phyloP scores from a whole-genome alignment of 352 stramenopile species.

The Thalassiosira exigua region DNA sequence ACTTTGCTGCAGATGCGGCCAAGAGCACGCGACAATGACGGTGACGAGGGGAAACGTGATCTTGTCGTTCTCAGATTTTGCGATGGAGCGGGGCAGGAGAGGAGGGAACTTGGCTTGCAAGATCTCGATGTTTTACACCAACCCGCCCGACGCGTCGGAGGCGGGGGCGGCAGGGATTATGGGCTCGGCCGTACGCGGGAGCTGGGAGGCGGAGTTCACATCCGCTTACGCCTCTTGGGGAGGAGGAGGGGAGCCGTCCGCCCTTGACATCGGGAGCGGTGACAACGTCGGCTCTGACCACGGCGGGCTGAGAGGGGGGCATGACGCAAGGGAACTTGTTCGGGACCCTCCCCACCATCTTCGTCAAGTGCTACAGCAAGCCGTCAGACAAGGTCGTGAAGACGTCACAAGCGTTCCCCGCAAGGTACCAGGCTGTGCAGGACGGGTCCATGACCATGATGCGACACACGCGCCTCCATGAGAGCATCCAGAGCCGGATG shows the following conservation, averaged over 20 bases:
- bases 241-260: not conserved
- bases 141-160: conserved; percentile 34
- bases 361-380: conserved; percentile 20
- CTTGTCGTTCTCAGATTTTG: conserved; percentile 42
- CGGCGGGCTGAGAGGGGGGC: not conserved
- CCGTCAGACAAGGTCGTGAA: not conserved
- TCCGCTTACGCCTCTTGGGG: not conserved
- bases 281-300: not conserved
- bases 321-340: not conserved
- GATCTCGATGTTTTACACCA: conserved; percentile 57
- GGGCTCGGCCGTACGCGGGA: not conserved
- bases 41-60: conserved; percentile 37
- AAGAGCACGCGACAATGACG: conserved; percentile 35
- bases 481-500: conserved; percentile 54
- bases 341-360: conserved; percentile 12
- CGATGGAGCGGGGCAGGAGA: conserved; percentile 7
- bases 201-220: not conserved
- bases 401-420: conserved; percentile 9
- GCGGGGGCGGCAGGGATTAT: conserved; percentile 1
- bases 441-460: conserved; percentile 50
- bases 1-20: conserved; percentile 59
- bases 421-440: conserved; percentile 4
- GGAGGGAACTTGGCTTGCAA: conserved; percentile 27
- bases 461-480: conserved; percentile 28
- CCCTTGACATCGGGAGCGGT: not conserved